Base-by-base conservation (phyloP, 352 stramenopile genomes). In the Halophytophthora polymorphica region DNA sequence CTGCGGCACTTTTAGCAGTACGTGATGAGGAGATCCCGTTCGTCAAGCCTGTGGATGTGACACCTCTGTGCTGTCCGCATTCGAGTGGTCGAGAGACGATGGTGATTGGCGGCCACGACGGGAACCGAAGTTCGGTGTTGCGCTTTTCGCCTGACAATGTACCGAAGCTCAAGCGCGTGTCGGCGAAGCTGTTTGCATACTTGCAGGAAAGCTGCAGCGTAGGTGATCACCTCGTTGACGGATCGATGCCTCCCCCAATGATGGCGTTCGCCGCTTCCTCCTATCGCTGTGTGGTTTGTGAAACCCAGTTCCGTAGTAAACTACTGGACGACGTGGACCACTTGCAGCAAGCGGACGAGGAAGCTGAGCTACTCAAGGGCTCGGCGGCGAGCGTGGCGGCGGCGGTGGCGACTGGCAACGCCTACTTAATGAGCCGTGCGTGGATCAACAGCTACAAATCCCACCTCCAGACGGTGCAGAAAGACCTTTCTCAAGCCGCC, bases 361-460 rank as follows among this genome's bases (percentile, higher is more conserved):
- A 89, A 34, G 17, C 84, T 13, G 58, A 51, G n/a, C 36, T 91
- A 8, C 49, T 91, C n/a, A 86, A 80, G 40, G 58, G 47, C 10
- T 54, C 44, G 13, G 36, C 53, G 23, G 46, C 59, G 14, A 61
- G 53, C 36, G 56, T 69, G 13, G 39, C 58, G 6, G 50, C 53
- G n/a, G 47, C 47, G 23, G 51, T 68, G 45, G 55, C 54, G 53
- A 17, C 56, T 43, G 42, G 65, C 56, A 58, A 58, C 12, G 62
- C 65, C 2, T 85, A 67, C 22, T 60, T 89, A 25, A 81, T 91
- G 67, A 91, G 80, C 28, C 73, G 77, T 1, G 69, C 63, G 8
- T 91, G 80, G 80, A 81, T 91, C 19, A 63, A 71, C 38, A 88
- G 64, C 51, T 91, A 91, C 60, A 91, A 91, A 58, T 36, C 37